A percentile compares a stretch with the other conserved stretches of the same genome.
These are phyloP conservation scores for Fraxinus sp. DNA, from an alignment of 305 asterid genomes.

Conservation along the genomic window DNA sequence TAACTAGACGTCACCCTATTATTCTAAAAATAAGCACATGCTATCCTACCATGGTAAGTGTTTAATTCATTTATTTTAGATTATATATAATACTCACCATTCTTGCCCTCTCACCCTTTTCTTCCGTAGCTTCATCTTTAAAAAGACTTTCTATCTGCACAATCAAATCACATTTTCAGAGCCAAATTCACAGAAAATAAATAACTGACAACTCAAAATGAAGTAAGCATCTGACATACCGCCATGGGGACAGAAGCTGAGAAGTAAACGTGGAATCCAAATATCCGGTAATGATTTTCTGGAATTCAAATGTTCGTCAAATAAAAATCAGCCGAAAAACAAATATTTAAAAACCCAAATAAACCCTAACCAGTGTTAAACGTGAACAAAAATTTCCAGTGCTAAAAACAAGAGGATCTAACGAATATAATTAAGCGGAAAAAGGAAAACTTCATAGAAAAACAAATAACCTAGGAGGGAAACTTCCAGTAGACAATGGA, in stretches of 20 bases:
- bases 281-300: neutral
- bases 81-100: slow-evolving; percentile 54
- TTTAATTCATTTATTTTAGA: neutral
- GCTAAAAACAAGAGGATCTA: neutral
- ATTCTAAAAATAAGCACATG: neutral
- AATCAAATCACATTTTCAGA: neutral
- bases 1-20: neutral
- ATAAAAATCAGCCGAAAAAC: neutral
- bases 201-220: slow-evolving; percentile 11
- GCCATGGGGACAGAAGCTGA: slow-evolving; percentile 29
- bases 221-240: slow-evolving; percentile 26
- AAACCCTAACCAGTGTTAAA: neutral
- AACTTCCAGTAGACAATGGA: neutral
- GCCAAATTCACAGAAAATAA: neutral
- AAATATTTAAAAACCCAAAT: neutral
- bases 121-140: slow-evolving; percentile 94
- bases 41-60: neutral
- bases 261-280: neutral
- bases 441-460: neutral
- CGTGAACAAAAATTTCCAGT: neutral
- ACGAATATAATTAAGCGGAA: neutral
- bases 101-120: slow-evolving; percentile 95
- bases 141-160: slow-evolving; percentile 60
- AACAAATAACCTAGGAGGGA: neutral
- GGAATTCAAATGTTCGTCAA: neutral